phyloP scores from a whole-genome alignment of 352 stramenopile species.

The Pythium brachiatum region DNA sequence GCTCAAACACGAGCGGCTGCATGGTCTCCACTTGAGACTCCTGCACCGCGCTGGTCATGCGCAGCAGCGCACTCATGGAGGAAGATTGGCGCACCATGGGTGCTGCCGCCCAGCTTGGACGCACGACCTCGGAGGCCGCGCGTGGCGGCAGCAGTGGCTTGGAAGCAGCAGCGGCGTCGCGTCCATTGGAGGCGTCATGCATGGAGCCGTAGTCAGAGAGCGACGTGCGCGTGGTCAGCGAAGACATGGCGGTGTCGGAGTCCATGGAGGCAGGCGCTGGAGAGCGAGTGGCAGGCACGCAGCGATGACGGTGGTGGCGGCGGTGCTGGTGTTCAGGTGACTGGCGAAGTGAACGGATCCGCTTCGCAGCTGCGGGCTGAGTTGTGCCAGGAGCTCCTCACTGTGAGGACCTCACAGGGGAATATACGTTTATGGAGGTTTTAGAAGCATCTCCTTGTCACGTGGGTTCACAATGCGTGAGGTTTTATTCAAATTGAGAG shows the following conservation, averaged over 20 bases:
- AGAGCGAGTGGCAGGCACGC: too few relatives aligned
- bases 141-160: neutral
- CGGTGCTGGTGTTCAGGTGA: neutral
- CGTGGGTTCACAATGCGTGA: neutral
- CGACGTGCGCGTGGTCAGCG: neutral
- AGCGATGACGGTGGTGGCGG: too few relatives aligned
- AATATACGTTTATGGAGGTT: neutral
- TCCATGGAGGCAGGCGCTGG: too few relatives aligned
- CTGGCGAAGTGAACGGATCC: neutral
- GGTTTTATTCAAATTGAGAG: neutral
- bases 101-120: neutral
- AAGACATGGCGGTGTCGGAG: too few relatives aligned
- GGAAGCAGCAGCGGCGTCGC: neutral
- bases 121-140: neutral
- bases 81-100: neutral
- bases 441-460: neutral
- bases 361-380: neutral
- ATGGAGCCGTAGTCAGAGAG: neutral
- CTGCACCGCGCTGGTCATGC: neutral
- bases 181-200: too few relatives aligned
- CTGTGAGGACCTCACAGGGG: too few relatives aligned
- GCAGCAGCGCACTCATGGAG: neutral
- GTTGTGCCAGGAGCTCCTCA: too few relatives aligned
- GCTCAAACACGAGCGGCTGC: too few relatives aligned
- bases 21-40: too few relatives aligned